Percentiles rank a stretch among this genome's conserved stretches.
Conservation (phyloP, 352 stramenopile species). For the Phytophthora hibernalis region DNA sequence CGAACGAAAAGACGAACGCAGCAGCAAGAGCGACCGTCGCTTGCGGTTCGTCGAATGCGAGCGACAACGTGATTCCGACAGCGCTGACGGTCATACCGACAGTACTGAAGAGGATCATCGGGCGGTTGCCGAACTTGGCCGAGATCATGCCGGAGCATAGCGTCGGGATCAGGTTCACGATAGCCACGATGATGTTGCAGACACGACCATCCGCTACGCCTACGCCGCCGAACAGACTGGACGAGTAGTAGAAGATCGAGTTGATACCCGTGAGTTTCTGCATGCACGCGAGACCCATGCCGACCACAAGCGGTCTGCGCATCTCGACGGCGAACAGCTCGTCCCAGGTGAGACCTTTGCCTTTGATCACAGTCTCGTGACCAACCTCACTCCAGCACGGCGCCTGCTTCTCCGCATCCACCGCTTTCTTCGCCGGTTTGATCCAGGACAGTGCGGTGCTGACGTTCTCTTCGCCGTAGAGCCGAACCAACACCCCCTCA, state of each 20-base stretch:
- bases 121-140: conserved; percentile 42
- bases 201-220: conserved; percentile 41
- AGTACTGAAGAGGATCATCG: conserved; percentile 43
- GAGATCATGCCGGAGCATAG: conserved; percentile 33
- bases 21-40: conserved; percentile 38
- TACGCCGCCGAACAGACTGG: conserved; percentile 41
- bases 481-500: conserved; percentile 31
- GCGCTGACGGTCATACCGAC: conserved; percentile 39
- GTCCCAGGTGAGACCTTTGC: conserved; percentile 17
- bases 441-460: conserved; percentile 37
- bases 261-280: conserved; percentile 64
- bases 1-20: conserved; percentile 37
- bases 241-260: conserved; percentile 62
- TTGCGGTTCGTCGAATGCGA: conserved; percentile 18
- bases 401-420: conserved; percentile 19
- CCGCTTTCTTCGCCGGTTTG: conserved; percentile 21
- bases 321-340: conserved; percentile 33
- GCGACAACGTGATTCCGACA: conserved; percentile 44
- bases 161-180: conserved; percentile 45
- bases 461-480: conserved; percentile 48
- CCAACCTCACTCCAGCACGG: conserved; percentile 36
- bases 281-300: conserved; percentile 35
- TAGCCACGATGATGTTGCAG: conserved; percentile 45
- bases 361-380: conserved; percentile 24
- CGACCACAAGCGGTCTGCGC: conserved; percentile 40